Base-by-base conservation (phyloP, 192 early-diverging fungal genomes). In the Coemansia interrupta region DNA sequence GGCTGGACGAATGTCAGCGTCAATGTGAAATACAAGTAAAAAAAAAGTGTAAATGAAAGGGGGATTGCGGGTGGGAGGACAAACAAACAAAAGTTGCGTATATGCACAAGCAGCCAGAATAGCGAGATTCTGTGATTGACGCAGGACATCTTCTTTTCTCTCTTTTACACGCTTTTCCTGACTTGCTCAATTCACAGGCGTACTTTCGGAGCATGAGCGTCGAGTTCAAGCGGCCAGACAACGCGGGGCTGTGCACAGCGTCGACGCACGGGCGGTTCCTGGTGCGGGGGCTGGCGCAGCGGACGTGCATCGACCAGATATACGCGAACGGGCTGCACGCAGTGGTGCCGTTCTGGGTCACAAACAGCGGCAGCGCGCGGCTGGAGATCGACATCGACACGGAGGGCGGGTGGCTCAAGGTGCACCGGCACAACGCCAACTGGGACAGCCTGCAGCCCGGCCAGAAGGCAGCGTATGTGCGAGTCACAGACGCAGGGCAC, bases 311-410 rank as follows among this genome's bases (percentile, higher is more conserved):
- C 15, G 68, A 77, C 52, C 42, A 61, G 53, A 53, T 79, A 30
- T 79, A 79, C 36, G 63, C 60, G n/a, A 79, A 79, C 53, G 70
- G 70, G 32, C 46, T 73, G 15, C 70, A 73, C 39, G 47, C 61
- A 19, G 61, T 73, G n/a, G 40, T 79, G 6, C 76, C 76, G 46
- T 79, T 79, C 36, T 73, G 70, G 62, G 28, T 79, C 40, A 56
- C 59, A 22, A 79, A 73, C 61, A 47, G 52, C 28, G 51, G 50
- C 4, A 60, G 15, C 40, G 12, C 24, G 42, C 19, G 38, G 32
- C 38, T 69, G 47, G 49, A n/a, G 18, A 28, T 79, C 9, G 41
- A 28, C 15, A 28, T 40, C 19, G 13, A 29, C 10, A 59, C 61
- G 3, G 54, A 49, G 0, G 32, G 24, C n/a, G 43, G 19, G 3